These are phyloP conservation scores for Marasmius tenuissimus DNA, from an alignment of 1,284 basidiomycete genomes.

Conservation along the genomic window DNA sequence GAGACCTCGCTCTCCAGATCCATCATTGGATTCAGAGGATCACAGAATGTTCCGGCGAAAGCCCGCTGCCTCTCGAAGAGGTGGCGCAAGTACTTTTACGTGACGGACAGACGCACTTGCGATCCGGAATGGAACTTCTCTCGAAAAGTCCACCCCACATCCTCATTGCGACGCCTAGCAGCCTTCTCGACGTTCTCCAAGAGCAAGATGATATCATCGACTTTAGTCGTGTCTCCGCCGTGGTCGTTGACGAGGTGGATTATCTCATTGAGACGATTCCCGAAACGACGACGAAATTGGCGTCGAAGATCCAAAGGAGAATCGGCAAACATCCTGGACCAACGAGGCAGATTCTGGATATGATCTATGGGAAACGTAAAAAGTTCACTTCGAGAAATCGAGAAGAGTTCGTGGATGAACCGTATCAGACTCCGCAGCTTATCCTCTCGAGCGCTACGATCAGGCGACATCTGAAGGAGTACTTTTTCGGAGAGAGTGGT, in stretches of 20 bases:
- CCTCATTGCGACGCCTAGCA: constrained; percentile 71
- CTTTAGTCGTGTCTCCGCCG: constrained; percentile 51
- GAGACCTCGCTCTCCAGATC: constrained; percentile 70
- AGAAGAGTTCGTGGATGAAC: constrained; percentile 21
- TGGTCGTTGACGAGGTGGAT: constrained; percentile 77
- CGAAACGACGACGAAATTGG: constrained; percentile 28
- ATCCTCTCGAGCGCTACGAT: constrained; percentile 72
- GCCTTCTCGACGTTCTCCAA: constrained; percentile 54
- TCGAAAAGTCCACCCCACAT: constrained; percentile 56
- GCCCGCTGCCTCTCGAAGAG: constrained; percentile 32
- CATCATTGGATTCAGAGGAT: constrained; percentile 66
- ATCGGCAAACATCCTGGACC: constrained; percentile 53
- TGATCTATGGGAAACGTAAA: constrained; percentile 43
- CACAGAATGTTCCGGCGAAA: constrained; percentile 28
- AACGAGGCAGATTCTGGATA: constrained; percentile 58
- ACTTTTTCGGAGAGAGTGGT: constrained; percentile 50
- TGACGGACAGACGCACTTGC: constrained; percentile 37
- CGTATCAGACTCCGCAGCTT: constrained; percentile 49
- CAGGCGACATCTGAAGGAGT: constrained; percentile 50
- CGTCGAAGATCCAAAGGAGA: constrained; percentile 36
- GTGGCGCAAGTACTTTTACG: constrained; percentile 66
- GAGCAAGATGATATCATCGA: constrained; percentile 36
- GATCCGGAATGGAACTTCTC: constrained; percentile 37
- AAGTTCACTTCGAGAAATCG: constrained; percentile 22
- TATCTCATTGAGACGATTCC: constrained; percentile 58